Conservation (phyloP, 768 basidiomycete species). For the Leccinum obscurum region DNA sequence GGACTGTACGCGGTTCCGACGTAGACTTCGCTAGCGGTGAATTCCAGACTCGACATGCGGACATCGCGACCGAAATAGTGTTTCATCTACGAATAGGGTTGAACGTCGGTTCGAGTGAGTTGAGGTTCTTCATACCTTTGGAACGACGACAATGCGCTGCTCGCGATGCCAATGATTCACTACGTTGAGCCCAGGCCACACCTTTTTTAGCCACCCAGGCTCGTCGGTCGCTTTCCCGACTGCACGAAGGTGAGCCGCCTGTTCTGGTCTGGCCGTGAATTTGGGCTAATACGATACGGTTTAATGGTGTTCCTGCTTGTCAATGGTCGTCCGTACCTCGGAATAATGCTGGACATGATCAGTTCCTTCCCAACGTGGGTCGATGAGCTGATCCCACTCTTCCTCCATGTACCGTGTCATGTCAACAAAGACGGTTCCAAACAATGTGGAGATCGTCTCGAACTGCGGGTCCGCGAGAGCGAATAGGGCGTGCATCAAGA, state of each 20-base stretch:
- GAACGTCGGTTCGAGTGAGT: background rate
- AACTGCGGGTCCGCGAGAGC: constrained; percentile 19
- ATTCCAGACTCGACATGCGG: constrained; percentile 16
- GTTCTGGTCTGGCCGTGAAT: constrained; percentile 14
- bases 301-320: background rate
- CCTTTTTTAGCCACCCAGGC: constrained; percentile 18
- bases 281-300: constrained; percentile 4
- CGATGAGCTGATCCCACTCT: constrained; percentile 20
- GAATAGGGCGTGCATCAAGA: constrained; percentile 25
- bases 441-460: constrained; percentile 20
- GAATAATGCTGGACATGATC: constrained; percentile 17
- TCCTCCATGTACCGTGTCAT: constrained; percentile 23
- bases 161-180: constrained; percentile 17
- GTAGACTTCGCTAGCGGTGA: constrained; percentile 19
- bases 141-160: constrained; percentile 17
- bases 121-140: constrained; percentile 7
- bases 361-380: constrained; percentile 21
- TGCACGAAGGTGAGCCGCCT: constrained; percentile 16
- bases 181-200: constrained; percentile 17
- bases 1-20: constrained; percentile 14
- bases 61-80: constrained; percentile 18
- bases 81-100: constrained; percentile 7
- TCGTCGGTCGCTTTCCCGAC: constrained; percentile 13
- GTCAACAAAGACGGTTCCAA: constrained; percentile 21
- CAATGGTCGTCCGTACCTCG: constrained; percentile 4